phyloP scores from a whole-genome alignment of 2,329 filamentous ascomycete species.

The Cryphonectria carpinicola region DNA sequence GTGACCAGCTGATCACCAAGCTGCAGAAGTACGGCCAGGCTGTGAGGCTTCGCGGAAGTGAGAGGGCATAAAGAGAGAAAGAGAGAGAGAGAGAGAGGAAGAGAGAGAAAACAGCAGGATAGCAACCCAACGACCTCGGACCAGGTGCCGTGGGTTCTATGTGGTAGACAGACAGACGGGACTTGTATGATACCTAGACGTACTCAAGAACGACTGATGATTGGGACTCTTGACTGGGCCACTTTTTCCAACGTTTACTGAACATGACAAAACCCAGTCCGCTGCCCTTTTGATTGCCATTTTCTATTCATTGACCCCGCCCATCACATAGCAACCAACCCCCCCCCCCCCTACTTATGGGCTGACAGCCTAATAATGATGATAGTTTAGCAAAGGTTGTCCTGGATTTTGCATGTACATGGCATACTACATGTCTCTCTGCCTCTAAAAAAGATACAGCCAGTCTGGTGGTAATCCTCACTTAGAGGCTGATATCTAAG shows the following conservation, averaged over 20 bases:
- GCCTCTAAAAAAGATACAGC: no score
- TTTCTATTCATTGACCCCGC: background rate
- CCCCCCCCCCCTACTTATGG: background rate
- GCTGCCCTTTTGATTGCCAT: background rate
- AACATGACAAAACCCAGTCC: background rate
- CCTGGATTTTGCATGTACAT: no score
- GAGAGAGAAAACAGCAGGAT: background rate
- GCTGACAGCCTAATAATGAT: no score
- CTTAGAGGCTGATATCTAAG: no score
- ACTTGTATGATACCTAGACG: constrained; percentile 30
- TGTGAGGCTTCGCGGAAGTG: constrained; percentile 89
- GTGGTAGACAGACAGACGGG: constrained; percentile 7
- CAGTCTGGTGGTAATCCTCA: no score
- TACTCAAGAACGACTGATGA: constrained; percentile 20
- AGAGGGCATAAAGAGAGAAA: constrained; percentile 68
- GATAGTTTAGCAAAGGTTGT: no score
- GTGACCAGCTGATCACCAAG: constrained; percentile 97
- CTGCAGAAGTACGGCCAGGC: constrained; percentile 99
- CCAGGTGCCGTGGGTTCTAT: background rate
- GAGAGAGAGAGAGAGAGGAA: no score
- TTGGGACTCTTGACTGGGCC: background rate
- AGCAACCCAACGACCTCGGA: background rate
- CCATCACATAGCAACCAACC: background rate
- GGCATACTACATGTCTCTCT: no score
- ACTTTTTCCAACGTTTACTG: background rate